Percentiles rank a stretch among this genome's conserved stretches.
Evolutionary conservation across 352 stramenopile species (phyloP).

Genomic region (Phytophthora palmivora): DNA sequence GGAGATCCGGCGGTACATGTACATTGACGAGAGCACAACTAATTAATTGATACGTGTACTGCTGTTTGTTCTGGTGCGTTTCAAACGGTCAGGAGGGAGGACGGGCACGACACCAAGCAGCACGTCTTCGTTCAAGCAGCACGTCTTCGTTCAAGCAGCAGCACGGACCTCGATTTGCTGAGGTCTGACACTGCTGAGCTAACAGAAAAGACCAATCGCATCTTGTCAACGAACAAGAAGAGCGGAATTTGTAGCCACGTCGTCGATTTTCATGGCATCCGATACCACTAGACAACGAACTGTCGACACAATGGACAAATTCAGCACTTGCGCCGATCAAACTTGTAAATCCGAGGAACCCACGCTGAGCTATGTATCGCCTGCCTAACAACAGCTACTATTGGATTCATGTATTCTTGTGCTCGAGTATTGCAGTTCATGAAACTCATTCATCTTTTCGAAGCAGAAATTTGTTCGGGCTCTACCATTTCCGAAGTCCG

Average conservation of each 20-base stretch:
- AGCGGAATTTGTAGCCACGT: too few relatives aligned
- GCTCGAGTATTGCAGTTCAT: too few relatives aligned
- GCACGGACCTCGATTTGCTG: conserved; percentile 1
- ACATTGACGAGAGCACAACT: neutral
- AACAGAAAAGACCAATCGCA: neutral
- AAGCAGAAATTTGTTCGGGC: neutral
- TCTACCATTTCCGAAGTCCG: conserved; percentile 8
- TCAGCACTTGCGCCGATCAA: too few relatives aligned
- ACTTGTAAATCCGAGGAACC: too few relatives aligned
- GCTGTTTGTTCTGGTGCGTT: neutral
- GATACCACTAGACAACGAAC: too few relatives aligned
- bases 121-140: too few relatives aligned
- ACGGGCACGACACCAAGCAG: conserved; percentile 8
- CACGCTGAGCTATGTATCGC: too few relatives aligned
- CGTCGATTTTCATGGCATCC: neutral
- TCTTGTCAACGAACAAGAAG: neutral
- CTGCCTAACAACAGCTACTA: too few relatives aligned
- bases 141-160: conserved; percentile 16
- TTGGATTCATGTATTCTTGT: too few relatives aligned
- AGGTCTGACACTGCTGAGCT: neutral
- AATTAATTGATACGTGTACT: conserved; percentile 14
- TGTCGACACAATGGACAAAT: too few relatives aligned
- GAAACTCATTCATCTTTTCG: too few relatives aligned
- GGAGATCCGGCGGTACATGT: too few relatives aligned
- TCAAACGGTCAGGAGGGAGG: conserved; percentile 9